These are phyloP conservation scores for Calocybe cyanea DNA, from an alignment of 768 basidiomycete genomes.

Conservation along the genomic window DNA sequence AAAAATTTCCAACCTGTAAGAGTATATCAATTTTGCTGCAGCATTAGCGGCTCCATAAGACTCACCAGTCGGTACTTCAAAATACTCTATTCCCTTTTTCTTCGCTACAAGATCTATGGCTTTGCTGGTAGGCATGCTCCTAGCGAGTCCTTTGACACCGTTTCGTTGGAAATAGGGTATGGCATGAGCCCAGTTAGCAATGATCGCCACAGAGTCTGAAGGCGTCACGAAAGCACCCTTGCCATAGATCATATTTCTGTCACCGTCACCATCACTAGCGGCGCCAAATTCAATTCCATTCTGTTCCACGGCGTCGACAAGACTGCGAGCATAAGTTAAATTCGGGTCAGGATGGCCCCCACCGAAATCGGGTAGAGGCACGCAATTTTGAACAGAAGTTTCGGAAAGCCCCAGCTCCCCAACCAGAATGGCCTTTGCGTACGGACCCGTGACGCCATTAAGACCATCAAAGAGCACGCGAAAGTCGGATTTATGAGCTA, in stretches of 20 bases:
- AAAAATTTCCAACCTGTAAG: conserved; percentile 97
- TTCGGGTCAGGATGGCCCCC: conserved; percentile 99
- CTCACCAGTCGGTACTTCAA: conserved; percentile 94
- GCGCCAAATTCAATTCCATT: conserved; percentile 89
- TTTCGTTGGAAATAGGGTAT: conserved; percentile 91
- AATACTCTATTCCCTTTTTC: conserved; percentile 88
- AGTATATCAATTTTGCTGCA: background rate
- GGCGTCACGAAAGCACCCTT: conserved; percentile 98
- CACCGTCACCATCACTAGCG: conserved; percentile 96
- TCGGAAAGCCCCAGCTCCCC: conserved; percentile 76
- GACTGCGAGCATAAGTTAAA: conserved; percentile 91
- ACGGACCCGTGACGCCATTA: conserved; percentile 96
- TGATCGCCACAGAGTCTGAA: conserved; percentile 96
- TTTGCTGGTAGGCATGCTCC: conserved; percentile 96
- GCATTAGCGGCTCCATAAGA: background rate
- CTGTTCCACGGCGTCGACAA: conserved; percentile 90
- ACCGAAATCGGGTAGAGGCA: conserved; percentile 92
- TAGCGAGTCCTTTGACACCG: conserved; percentile 89
- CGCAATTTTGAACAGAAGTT: conserved; percentile 84
- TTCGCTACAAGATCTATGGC: conserved; percentile 96
- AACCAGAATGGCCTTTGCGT: conserved; percentile 85
- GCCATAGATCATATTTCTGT: conserved; percentile 99
- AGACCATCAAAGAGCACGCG: conserved; percentile 94
- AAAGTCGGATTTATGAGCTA: conserved; percentile 61
- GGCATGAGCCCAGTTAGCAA: conserved; percentile 91